These are phyloP conservation scores for Metarhizium rileyi DNA, from an alignment of 2,329 filamentous ascomycete species.

Conservation along the genomic window DNA sequence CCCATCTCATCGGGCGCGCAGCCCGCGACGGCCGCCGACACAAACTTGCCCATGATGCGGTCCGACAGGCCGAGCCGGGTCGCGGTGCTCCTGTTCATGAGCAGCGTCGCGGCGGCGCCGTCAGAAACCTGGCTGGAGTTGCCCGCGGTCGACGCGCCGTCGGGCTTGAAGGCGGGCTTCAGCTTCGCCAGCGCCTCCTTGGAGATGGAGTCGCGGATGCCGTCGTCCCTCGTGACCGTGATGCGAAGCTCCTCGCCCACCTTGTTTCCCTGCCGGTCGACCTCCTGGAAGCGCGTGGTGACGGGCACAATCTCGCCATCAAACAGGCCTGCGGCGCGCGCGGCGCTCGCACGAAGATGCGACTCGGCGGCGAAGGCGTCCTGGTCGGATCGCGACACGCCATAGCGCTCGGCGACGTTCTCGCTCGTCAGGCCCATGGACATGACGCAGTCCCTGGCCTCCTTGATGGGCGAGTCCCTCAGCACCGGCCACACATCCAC, in stretches of 20 bases:
- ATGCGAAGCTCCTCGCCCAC: constrained; percentile 47
- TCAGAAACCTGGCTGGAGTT: constrained; percentile 83
- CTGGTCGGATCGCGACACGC: constrained; percentile 64
- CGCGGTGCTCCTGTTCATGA: constrained; percentile 79
- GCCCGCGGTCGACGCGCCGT: constrained; percentile 73
- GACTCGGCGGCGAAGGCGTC: constrained; percentile 71
- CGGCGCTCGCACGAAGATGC: constrained; percentile 63
- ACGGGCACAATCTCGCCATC: constrained; percentile 74
- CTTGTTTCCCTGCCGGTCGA: constrained; percentile 49
- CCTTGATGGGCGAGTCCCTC: constrained; percentile 50
- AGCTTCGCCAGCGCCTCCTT: constrained; percentile 65
- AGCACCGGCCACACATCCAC: constrained; percentile 69
- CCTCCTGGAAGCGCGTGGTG: constrained; percentile 55
- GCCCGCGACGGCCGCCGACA: constrained; percentile 64
- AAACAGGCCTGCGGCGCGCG: constrained; percentile 61
- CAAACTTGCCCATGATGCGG: constrained; percentile 74
- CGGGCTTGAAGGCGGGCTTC: constrained; percentile 73
- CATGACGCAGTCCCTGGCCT: constrained; percentile 84
- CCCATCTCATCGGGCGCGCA: constrained; percentile 92
- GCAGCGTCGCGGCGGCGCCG: constrained; percentile 71
- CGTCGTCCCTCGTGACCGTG: constrained; percentile 70
- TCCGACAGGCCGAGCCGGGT: constrained; percentile 58
- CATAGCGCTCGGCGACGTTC: constrained; percentile 74
- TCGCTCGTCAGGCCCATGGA: constrained; percentile 86
- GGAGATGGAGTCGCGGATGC: constrained; percentile 60